Evolutionary conservation across 2,329 filamentous ascomycete species (phyloP), one percentile per base, ranked within the genome.

Genomic region (Escovopsis sp.): DNA sequence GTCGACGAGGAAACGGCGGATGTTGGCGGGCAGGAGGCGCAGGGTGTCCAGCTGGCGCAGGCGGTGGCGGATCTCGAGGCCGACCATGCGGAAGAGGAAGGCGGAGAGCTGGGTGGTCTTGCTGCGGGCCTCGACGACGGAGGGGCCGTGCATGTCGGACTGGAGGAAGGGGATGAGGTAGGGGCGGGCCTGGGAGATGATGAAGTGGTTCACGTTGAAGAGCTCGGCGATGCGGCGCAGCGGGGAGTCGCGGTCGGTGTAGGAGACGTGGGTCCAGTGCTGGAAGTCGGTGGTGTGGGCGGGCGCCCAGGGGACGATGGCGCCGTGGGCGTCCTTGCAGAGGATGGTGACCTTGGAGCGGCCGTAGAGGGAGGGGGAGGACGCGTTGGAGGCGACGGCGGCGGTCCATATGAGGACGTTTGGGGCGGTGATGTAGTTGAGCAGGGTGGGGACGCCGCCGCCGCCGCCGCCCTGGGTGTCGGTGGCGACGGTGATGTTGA

Each of bases 171-270:
- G 88, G 25, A 89, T 80, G 13, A 94, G 69, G 59, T 94, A 94
- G 0, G 89, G 89, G 3, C 88, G 74, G 1, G 89, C 87, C 64
- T 95, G 89, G 49, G 84, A 91, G 50, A 96, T 79, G 48, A 96
- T 86, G 62, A 93, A 95, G 65, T 95, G 88, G 56, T 94, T 93
- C 41, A 93, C 84, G 57, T 93, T 93, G 70, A 91, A 91, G 10
- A 89, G 73, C 61, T 89, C 82, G 7, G 81, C 76, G 27, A 91
- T 79, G 33, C 84, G 75, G 41, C 76, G 71, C 1, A 91, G 70
- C 2, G 72, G 73, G 1, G 71, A 71, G 53, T 74, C 79, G 35
- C 76, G 76, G 47, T 84, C 79, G 35, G 71, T 70, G 57, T 81
- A 79, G 7, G 71, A 74, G 15, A 73, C 71, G 44, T 75, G 70